phyloP scores from a whole-genome alignment of 768 basidiomycete species.

The Mycena albidolilacea region DNA sequence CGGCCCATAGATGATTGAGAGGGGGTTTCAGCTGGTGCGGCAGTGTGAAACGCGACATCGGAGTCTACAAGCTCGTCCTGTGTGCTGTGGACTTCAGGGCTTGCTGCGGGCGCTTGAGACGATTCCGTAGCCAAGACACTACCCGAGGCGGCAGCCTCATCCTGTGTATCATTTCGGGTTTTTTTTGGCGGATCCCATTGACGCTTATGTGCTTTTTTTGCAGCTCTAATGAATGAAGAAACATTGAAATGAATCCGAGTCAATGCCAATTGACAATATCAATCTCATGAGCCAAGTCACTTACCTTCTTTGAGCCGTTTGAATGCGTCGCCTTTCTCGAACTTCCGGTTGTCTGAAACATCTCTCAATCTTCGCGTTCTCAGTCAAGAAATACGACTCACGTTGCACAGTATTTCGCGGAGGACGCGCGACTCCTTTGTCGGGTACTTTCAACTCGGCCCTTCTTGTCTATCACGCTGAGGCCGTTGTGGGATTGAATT shows the following conservation, averaged over 20 bases:
- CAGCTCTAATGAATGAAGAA: neutral
- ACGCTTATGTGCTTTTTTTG: neutral
- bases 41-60: neutral
- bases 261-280: neutral
- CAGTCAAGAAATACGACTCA: neutral
- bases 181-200: slow-evolving; percentile 1
- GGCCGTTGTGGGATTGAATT: too few relatives aligned
- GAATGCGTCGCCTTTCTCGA: neutral
- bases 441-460: neutral
- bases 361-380: neutral
- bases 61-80: too few relatives aligned
- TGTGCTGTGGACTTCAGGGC: too few relatives aligned
- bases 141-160: neutral
- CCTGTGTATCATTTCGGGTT: neutral
- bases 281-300: neutral
- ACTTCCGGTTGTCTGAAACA: neutral
- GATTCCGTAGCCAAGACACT: neutral
- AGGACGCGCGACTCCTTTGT: neutral
- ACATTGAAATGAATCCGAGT: neutral
- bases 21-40: neutral
- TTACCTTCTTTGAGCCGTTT: slow-evolving; percentile 8
- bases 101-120: neutral
- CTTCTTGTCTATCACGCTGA: too few relatives aligned
- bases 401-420: neutral
- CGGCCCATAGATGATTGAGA: neutral